Percentiles rank a stretch among this genome's conserved stretches.
Evolutionary conservation across 345 rosid genomes (phyloP).

Genomic region (Cardamine occulta): DNA sequence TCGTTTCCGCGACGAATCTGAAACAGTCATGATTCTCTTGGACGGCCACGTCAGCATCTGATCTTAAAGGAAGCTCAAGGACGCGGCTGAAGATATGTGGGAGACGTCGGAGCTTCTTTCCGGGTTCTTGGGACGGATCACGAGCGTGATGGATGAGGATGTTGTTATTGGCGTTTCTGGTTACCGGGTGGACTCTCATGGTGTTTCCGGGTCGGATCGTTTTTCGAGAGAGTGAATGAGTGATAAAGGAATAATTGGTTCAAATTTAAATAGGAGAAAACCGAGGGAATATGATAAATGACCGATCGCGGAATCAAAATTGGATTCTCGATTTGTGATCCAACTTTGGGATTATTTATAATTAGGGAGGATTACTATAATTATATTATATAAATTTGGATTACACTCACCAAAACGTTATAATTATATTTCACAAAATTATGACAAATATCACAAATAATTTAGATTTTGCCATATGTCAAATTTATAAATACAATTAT

Average conservation of each 20-base stretch:
- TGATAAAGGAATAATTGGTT: conserved; percentile 16
- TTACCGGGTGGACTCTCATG: conserved; percentile 80
- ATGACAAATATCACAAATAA: too few species aligned
- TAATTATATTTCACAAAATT: too few species aligned
- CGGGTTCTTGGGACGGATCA: conserved; percentile 35
- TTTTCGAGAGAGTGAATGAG: conserved; percentile 1
- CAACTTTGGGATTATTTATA: not conserved
- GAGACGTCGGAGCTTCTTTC: conserved; percentile 74
- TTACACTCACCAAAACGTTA: too few species aligned
- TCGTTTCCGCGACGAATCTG: conserved; percentile 78
- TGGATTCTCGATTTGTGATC: not conserved
- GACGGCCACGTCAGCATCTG: conserved; percentile 76
- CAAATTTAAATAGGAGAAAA: conserved; percentile 1
- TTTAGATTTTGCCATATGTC: too few species aligned
- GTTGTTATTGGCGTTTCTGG: conserved; percentile 56
- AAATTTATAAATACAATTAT: too few species aligned
- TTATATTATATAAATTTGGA: too few species aligned
- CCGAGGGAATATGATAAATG: not conserved
- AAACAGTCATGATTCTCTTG: conserved; percentile 75
- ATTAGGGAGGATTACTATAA: too few species aligned
- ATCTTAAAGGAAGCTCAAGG: conserved; percentile 80
- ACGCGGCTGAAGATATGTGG: conserved; percentile 88
- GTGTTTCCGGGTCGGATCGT: not conserved
- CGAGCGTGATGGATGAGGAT: conserved; percentile 49
- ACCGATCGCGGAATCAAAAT: conserved; percentile 18